Evolutionary conservation across 2,329 filamentous ascomycete genomes (phyloP).

Genomic region (Nemania diffusa): DNA sequence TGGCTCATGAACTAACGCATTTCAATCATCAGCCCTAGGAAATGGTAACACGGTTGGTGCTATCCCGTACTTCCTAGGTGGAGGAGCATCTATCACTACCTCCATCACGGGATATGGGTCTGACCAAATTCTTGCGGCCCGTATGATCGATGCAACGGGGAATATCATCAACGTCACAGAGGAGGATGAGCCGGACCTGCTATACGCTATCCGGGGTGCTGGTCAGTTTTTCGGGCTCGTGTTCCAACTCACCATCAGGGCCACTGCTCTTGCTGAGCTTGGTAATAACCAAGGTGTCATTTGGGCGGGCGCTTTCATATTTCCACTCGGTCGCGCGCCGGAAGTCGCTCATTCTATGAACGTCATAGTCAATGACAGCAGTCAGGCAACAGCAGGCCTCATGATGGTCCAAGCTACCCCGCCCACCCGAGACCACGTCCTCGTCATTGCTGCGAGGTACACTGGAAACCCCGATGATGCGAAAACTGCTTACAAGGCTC

Average conservation of each 20-base stretch:
- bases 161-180: slow-evolving; percentile 41
- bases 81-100: background rate
- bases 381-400: background rate
- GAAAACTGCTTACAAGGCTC: background rate
- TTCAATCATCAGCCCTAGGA: slow-evolving; percentile 19
- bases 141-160: slow-evolving; percentile 46
- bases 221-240: slow-evolving; percentile 51
- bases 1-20: background rate
- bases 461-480: background rate
- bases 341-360: background rate
- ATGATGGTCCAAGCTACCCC: background rate
- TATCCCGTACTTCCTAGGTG: slow-evolving; percentile 44
- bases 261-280: slow-evolving; percentile 32
- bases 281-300: slow-evolving; percentile 39
- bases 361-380: background rate
- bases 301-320: slow-evolving; percentile 43
- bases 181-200: slow-evolving; percentile 44
- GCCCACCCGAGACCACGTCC: background rate
- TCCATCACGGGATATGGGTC: slow-evolving; percentile 27
- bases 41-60: slow-evolving; percentile 48
- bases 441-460: background rate
- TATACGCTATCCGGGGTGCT: slow-evolving; percentile 50
- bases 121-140: slow-evolving; percentile 44
- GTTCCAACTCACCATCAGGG: slow-evolving; percentile 45
- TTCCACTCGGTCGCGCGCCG: background rate